These are phyloP conservation scores for Glycine soja DNA, from an alignment of 306 rosid species.

Conservation along the genomic window DNA sequence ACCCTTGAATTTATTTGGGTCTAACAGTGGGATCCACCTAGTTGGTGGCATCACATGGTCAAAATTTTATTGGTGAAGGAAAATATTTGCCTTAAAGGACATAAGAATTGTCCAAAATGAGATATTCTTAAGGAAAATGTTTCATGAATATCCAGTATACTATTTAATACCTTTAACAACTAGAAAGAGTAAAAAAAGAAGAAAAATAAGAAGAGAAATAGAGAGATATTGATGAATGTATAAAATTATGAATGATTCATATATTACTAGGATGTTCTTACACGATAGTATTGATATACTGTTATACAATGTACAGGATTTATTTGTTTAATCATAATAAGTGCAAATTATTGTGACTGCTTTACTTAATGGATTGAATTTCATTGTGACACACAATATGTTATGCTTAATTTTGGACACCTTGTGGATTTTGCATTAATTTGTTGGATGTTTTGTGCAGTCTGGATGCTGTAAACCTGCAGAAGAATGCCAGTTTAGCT, in stretches of 20 bases:
- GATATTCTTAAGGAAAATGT: background rate
- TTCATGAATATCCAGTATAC: no score
- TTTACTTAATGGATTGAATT: constrained; percentile 13
- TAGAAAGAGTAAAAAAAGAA: no score
- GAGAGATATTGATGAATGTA: no score
- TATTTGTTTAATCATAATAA: background rate
- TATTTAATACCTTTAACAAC: no score
- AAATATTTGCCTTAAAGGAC: background rate
- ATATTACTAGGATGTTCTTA: no score
- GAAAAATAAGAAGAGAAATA: no score
- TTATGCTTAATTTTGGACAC: background rate
- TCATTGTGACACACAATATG: background rate
- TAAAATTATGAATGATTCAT: no score
- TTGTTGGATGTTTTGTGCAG: constrained; percentile 50
- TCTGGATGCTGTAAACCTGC: constrained; percentile 93
- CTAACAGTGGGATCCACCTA: constrained; percentile 19
- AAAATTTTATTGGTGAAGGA: background rate
- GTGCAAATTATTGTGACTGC: background rate
- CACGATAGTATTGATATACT: no score
- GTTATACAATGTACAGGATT: background rate
- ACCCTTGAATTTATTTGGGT: background rate
- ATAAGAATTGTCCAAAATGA: background rate
- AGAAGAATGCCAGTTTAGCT: constrained; percentile 55
- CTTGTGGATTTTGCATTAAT: background rate
- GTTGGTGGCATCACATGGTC: background rate